Evolutionary conservation across 257 asterid species (phyloP), one percentile per base, ranked within the genome.

Genomic region (Fraxinus cuspidata): DNA sequence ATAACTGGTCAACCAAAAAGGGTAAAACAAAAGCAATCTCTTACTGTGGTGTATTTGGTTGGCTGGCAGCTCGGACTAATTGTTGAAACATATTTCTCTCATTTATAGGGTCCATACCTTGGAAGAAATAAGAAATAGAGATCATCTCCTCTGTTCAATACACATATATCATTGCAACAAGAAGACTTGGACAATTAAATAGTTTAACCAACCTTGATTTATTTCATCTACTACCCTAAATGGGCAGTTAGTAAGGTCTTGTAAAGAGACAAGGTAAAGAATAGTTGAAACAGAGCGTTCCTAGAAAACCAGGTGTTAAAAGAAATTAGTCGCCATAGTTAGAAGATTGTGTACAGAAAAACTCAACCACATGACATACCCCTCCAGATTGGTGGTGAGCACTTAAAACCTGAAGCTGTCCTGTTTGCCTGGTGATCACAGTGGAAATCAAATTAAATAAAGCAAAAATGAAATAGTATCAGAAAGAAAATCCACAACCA

Each of bases 81-180:
- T 95, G 99, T 88, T 93, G 98, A 83, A 95, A 95, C 99, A 95
- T 95, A 82, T 93, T 95, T 77, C 99, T 90, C 90, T 95, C 99
- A 10, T 95, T 95, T 76, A 93, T 86, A 29, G 99, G 99, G 86
- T 95, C 99, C 99, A 95, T 95, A 73, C 99, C 99, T 94, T 77
- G 40, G 80, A 70, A 72, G 71, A 51, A 71, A 85, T 53, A 74
- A 58, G 29, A 74, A 73, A 65, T 4, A 77, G 25, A 69, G 42
- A 78, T 77, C 58, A 49, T 60, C 34, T 53, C 58, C 74, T 7
- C 18, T n/a, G 34, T 40, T 76, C 71, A 71, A 83, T 29, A 78
- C 40, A 49, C 31, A 49, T 38, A 67, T 74, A 32, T 19, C 19
- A 53, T 67, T 67, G 19, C 63, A 70, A 44, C 21, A 32, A 32